Conservation (phyloP, 305 asterid genomes). For the Fraxinus albicans region DNA sequence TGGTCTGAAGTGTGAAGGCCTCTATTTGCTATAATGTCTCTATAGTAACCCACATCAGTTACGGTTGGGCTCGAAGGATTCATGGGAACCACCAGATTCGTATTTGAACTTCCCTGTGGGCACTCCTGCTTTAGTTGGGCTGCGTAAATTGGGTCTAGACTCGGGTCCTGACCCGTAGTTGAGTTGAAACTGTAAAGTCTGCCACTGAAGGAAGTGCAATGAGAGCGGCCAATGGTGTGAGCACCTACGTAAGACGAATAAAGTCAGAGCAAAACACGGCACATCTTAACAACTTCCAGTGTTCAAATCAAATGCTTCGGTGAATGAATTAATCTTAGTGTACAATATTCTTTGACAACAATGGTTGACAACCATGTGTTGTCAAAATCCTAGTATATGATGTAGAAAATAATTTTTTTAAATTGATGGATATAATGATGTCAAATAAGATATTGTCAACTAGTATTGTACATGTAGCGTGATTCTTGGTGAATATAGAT, state of each 20-base stretch:
- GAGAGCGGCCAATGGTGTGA: conserved; percentile 63
- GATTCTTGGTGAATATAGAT: no score
- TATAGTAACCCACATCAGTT: conserved; percentile 54
- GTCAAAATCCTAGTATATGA: no score
- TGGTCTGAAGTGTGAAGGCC: conserved; percentile 79
- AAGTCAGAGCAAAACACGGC: no score
- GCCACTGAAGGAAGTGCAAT: conserved; percentile 46
- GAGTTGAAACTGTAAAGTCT: conserved; percentile 50
- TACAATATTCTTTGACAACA: no score
- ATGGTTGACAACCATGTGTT: no score
- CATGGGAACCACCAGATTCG: conserved; percentile 61
- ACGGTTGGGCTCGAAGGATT: conserved; percentile 49
- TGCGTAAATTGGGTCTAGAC: conserved; percentile 41
- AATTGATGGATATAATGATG: no score
- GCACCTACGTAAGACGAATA: conserved; percentile 42
- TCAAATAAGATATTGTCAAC: no score
- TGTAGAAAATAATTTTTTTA: no score
- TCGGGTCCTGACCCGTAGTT: conserved; percentile 39
- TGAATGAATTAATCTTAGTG: no score
- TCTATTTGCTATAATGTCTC: conserved; percentile 36
- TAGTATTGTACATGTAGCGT: no score
- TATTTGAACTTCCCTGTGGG: conserved; percentile 34
- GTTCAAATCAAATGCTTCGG: background rate
- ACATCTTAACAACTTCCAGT: no score
- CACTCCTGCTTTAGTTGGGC: conserved; percentile 44